Evolutionary conservation across 345 rosid species (phyloP).

Genomic region (Ceriops zippeliana): DNA sequence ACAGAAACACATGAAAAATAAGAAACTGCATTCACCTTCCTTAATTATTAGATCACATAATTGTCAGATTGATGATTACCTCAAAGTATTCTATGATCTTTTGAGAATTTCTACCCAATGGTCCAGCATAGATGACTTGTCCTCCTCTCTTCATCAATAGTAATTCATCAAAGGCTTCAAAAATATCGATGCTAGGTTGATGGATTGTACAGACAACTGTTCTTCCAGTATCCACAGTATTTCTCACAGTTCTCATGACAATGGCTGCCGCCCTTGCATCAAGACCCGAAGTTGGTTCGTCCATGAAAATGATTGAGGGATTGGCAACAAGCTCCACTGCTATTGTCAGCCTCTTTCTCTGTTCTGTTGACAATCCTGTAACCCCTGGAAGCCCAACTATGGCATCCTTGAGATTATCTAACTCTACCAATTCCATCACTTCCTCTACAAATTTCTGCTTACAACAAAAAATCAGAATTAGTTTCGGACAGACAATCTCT

Average conservation of each 20-base stretch:
- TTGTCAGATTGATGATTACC: constrained; percentile 30
- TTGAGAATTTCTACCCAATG: constrained; percentile 57
- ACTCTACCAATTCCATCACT: constrained; percentile 66
- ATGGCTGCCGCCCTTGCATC: constrained; percentile 91
- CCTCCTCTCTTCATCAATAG: constrained; percentile 88
- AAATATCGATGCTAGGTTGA: constrained; percentile 82
- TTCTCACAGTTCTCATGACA: constrained; percentile 89
- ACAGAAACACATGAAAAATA: neutral
- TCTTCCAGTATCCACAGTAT: constrained; percentile 87
- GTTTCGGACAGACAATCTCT: too few relatives aligned
- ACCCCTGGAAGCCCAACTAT: constrained; percentile 67
- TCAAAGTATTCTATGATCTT: constrained; percentile 69
- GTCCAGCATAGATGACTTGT: constrained; percentile 70
- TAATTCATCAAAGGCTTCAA: constrained; percentile 85
- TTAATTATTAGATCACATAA: neutral
- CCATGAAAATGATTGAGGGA: constrained; percentile 90
- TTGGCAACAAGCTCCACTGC: constrained; percentile 84
- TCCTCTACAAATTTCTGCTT: constrained; percentile 59
- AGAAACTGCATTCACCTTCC: constrained; percentile 1
- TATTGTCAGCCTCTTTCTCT: constrained; percentile 77
- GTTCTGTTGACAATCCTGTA: constrained; percentile 79
- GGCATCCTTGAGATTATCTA: constrained; percentile 52
- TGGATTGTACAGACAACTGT: constrained; percentile 89
- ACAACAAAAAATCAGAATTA: too few relatives aligned
- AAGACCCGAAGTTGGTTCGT: constrained; percentile 88